Conservation (phyloP, 2,329 filamentous ascomycete genomes). For the Teratosphaeria viscida region DNA sequence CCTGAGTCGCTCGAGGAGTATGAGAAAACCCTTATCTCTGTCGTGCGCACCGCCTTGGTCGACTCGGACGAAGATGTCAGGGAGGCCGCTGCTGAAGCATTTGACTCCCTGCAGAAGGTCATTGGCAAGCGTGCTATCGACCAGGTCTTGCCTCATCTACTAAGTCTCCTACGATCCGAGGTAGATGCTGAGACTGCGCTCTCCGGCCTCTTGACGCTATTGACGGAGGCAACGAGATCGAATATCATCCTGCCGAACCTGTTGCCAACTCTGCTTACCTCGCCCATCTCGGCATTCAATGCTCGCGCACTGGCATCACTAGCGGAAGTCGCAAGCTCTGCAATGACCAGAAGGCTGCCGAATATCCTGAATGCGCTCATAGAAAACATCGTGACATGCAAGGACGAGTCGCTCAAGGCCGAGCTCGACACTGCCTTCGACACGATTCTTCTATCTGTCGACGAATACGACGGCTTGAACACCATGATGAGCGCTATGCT, state of each 20-base stretch:
- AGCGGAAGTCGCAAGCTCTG: conserved; percentile 77
- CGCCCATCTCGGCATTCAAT: conserved; percentile 89
- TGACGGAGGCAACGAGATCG: conserved; percentile 85
- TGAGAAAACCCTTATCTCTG: conserved; percentile 87
- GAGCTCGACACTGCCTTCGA: conserved; percentile 79
- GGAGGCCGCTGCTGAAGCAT: conserved; percentile 92
- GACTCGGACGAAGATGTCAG: conserved; percentile 83
- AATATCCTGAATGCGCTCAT: conserved; percentile 87
- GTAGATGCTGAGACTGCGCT: conserved; percentile 85
- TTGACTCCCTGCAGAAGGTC: conserved; percentile 87
- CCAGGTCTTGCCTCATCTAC: conserved; percentile 84
- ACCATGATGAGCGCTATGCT: conserved; percentile 91
- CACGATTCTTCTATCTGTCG: conserved; percentile 80
- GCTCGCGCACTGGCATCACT: conserved; percentile 87
- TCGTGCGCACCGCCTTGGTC: conserved; percentile 83
- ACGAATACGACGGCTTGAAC: conserved; percentile 92
- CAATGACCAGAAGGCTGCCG: conserved; percentile 83
- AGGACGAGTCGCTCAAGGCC: conserved; percentile 60
- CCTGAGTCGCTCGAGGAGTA: conserved; percentile 85
- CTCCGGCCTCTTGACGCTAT: conserved; percentile 80
- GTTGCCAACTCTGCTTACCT: conserved; percentile 80
- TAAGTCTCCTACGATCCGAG: conserved; percentile 78
- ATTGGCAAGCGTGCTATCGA: conserved; percentile 91
- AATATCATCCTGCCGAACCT: conserved; percentile 96
- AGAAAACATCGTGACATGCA: conserved; percentile 75